Conservation (phyloP, 441 rosid genomes). For the Metrosideros polymorpha region DNA sequence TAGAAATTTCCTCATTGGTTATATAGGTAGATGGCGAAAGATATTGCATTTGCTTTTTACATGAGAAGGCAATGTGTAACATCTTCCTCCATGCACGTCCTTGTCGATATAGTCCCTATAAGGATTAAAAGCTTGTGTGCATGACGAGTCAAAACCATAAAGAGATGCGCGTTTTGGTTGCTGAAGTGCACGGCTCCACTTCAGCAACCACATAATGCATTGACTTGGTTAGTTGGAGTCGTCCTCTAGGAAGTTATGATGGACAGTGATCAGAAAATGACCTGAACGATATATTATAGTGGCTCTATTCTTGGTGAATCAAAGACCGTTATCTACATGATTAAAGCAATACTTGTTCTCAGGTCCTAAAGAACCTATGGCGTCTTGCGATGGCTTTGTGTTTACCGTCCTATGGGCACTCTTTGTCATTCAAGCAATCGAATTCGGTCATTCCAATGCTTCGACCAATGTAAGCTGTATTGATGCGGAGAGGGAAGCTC, state of each 20-base stretch:
- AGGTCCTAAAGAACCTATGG: background rate
- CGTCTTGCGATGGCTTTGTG: background rate
- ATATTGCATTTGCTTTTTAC: background rate
- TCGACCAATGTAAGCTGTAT: background rate
- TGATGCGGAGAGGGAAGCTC: background rate
- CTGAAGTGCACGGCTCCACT: too few relatives aligned
- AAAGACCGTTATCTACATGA: background rate
- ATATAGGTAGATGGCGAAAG: background rate
- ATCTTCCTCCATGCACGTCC: background rate
- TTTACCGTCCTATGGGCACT: background rate
- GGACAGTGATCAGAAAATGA: background rate
- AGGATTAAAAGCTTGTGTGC: background rate
- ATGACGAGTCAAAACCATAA: too few relatives aligned
- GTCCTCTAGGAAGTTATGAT: background rate
- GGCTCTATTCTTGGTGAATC: background rate
- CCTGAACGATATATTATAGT: accelerated
- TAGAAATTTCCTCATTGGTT: background rate
- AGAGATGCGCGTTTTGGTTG: too few relatives aligned
- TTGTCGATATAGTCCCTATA: background rate
- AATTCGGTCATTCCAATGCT: background rate
- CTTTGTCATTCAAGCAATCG: background rate
- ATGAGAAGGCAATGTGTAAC: background rate
- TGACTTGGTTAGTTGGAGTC: background rate
- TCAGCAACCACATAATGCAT: too few relatives aligned
- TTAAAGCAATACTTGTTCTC: background rate